A percentile compares a stretch with the other conserved stretches of the same genome.
Evolutionary conservation across 306 rosid species (phyloP).

Genomic region (Trifolium dubium): DNA sequence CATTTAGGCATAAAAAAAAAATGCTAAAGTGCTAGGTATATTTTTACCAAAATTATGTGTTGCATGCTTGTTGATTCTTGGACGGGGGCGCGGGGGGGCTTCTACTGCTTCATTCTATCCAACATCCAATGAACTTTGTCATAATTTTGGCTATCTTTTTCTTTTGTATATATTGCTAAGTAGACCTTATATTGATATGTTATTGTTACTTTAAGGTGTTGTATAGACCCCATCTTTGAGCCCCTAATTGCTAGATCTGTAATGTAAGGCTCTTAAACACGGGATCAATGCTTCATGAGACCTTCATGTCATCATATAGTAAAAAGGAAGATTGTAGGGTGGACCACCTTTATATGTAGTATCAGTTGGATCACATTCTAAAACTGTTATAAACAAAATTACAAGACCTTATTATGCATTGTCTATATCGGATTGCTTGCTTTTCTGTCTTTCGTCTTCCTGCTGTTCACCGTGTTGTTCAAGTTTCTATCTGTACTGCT

Average conservation of each 20-base stretch:
- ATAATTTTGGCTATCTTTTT: neutral
- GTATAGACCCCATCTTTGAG: neutral
- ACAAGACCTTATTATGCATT: neutral
- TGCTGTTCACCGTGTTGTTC: neutral
- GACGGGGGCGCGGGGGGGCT: neutral
- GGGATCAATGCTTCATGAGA: neutral
- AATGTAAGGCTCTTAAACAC: neutral
- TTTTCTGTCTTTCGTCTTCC: neutral
- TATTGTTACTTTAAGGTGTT: neutral
- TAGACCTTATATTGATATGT: neutral
- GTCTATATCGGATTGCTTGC: neutral
- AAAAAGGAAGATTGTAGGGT: slow-evolving; percentile 3
- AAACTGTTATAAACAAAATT: neutral
- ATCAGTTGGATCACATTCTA: neutral
- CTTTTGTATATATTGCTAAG: too few relatives aligned
- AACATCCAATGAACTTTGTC: neutral
- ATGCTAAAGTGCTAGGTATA: neutral
- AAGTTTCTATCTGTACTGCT: neutral
- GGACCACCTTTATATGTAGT: neutral
- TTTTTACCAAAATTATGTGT: neutral
- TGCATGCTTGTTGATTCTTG: slow-evolving; percentile 17
- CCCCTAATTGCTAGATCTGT: neutral
- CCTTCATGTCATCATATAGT: neutral
- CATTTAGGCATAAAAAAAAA: slow-evolving; percentile 14
- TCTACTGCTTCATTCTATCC: neutral